A percentile compares a stretch with the other conserved stretches of the same genome.
These are phyloP conservation scores for Cytospora mali DNA, from an alignment of 2,329 filamentous ascomycete genomes.

Conservation along the genomic window DNA sequence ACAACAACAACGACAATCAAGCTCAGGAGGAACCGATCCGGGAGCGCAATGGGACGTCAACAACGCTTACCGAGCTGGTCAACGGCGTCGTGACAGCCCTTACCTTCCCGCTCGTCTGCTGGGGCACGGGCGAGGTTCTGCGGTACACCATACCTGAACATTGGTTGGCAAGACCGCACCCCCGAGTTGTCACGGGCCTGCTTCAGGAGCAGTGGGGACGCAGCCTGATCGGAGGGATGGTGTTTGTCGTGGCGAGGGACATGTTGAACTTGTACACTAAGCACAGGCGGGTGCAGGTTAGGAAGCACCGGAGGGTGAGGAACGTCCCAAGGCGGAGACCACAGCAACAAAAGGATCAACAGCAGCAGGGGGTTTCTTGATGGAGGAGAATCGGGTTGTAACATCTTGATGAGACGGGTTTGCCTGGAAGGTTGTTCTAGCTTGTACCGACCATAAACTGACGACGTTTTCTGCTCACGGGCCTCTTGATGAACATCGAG, in stretches of 20 bases:
- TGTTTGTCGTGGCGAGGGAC: constrained; percentile 84
- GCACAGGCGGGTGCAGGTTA: constrained; percentile 61
- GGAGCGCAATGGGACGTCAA: constrained; percentile 36
- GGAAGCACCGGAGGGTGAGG: constrained; percentile 56
- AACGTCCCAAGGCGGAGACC: constrained; percentile 42
- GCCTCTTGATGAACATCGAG: not conserved
- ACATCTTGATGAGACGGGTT: no score
- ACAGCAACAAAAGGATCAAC: constrained; percentile 12
- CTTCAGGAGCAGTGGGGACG: constrained; percentile 86
- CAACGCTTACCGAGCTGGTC: constrained; percentile 46
- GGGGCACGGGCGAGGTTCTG: constrained; percentile 75
- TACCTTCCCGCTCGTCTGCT: constrained; percentile 80
- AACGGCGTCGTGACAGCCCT: constrained; percentile 60
- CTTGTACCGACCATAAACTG: not conserved
- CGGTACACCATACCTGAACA: constrained; percentile 66
- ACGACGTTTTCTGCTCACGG: not conserved
- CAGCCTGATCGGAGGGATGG: constrained; percentile 83
- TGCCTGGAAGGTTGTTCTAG: not conserved
- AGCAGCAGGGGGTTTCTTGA: not conserved
- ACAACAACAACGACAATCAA: constrained; percentile 29
- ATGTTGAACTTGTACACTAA: constrained; percentile 64
- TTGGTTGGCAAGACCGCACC: constrained; percentile 58
- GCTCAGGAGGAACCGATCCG: constrained; percentile 27
- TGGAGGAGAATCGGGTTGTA: not conserved
- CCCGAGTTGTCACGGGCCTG: constrained; percentile 59